Evolutionary conservation across 768 basidiomycete genomes (phyloP), one percentile per base, ranked within the genome.

Genomic region (Lentinula boryana): DNA sequence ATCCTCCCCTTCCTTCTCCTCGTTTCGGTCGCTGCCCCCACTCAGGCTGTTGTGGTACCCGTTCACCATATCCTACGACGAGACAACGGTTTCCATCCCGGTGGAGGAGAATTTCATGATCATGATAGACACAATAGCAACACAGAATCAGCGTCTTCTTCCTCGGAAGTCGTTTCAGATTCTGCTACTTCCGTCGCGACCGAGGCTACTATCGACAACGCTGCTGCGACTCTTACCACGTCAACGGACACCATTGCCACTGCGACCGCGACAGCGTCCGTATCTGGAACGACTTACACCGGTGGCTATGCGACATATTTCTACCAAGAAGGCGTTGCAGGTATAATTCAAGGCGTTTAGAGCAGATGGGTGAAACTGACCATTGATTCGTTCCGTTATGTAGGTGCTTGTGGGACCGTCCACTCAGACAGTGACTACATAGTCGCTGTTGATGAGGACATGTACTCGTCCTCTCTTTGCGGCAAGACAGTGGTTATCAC

Each of bases 271-370:
- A 23, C 46, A 18, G 10, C 46, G 4, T 48, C 46, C 21, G 16
- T n/a, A 4, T 48, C 46, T 23, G 46, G 46, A n/a, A 48, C 46
- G 18, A 48, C 18, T 23, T 48, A 48, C 21, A 68, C 68, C 43
- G 74, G 77, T 66, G 85, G 83, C 73, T 63, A 75, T 62, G 86
- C 82, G 36, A 88, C 87, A 2, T 88, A 72, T 71, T 93, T 80
- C 78, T 82, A 78, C 73, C 91, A 92, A 77, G 74, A 82, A 51
- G 88, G 88, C 49, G 77, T 77, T 46, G 77, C 89, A 5, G 95
- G 95, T 97, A 95, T 72, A 95, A 93, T 32, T 68, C 56, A 1
- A 32, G 12, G 21, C 6, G 50, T 16, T 21, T 50, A 57, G 2
- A 2, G 6, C 6, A 8, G 1, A 6, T 53, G 1, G 36, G 13